Base-by-base conservation (phyloP, 73 alveolate species). In the Paramecium octaurelia region DNA sequence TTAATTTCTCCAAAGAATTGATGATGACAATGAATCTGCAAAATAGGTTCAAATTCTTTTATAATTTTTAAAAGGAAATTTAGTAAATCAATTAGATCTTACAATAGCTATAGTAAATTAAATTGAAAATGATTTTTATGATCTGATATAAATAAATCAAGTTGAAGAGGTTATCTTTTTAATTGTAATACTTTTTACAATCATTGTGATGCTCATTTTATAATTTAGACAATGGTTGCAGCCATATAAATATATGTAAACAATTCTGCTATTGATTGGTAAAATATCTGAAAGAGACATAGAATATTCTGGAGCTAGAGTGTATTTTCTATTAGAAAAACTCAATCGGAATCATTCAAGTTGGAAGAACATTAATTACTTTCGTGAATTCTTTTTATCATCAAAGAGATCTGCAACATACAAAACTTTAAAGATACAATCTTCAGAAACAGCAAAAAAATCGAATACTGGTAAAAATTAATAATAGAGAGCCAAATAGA, bases 241-340 rank as follows among this genome's bases (percentile, higher is more conserved):
- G 18, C 88, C 88, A 40, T 75, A 75, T 5, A 75, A 36, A 14
- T 75, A 75, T 75, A 75, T 34, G 59, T 20, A 75, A 40, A 40
- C 60, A 14, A 75, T 75, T 40, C 16, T 75, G 12, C 16, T 75
- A 40, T 34, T 75, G 29, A 34, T 75, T 9, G 16, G 38, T 11
- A 75, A 44, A 75, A 35, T 75, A 14, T 31, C 42, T n/a, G 88
- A 75, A 36, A 75, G 64, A 34, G 88, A 75, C 4, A 75, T 75
- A 34, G 88, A 75, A 35, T 36, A 14, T n/a, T 31, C 34, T 14
- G 16, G 31, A 29, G 18, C 69, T 54, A 54, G 31, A 54, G 14
- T 54, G 6, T 54, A 54, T 18, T 18, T 18, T n/a, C 69, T 54
- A 4, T 16, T 75, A 18, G 48, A 75, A 35, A 44, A 75, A 20